Conservation (phyloP, 106 monocot species). For the Dactylorhiza incarnata region DNA sequence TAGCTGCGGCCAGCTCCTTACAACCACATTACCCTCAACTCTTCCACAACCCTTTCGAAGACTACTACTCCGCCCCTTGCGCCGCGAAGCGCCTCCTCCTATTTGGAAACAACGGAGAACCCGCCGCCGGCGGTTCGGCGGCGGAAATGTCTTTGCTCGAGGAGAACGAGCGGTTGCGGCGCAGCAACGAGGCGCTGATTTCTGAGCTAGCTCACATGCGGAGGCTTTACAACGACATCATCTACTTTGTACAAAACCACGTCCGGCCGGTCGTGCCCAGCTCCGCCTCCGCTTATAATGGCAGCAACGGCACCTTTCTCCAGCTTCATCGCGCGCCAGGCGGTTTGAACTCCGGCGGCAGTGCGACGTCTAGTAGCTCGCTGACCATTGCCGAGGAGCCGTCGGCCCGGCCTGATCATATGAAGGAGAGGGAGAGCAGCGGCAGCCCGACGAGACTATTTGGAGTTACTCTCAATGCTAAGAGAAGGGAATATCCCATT, state of each 20-base stretch:
- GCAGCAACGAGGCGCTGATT: constrained; percentile 60
- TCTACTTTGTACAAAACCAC: constrained; percentile 94
- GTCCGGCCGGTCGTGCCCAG: constrained; percentile 80
- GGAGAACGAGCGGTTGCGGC: constrained; percentile 76
- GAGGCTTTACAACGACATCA: constrained; percentile 92
- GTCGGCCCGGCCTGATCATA: background rate
- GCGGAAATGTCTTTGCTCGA: constrained; percentile 45
- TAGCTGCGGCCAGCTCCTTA: constrained; percentile 8
- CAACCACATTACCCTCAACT: constrained; percentile 1
- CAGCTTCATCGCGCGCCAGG: background rate
- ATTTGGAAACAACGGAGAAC: background rate
- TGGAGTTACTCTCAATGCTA: background rate
- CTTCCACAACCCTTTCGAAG: background rate
- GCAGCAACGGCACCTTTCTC: background rate
- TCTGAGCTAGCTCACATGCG: constrained; percentile 86
- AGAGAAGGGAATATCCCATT: constrained; percentile 3
- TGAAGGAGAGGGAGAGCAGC: constrained; percentile 18
- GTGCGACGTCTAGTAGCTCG: constrained; percentile 88
- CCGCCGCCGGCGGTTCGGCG: background rate
- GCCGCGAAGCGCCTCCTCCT: background rate
- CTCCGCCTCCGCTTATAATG: constrained; percentile 8
- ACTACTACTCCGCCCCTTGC: background rate
- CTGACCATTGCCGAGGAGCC: constrained; percentile 90
- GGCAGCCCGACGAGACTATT: constrained; percentile 30
- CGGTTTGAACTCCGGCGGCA: constrained; percentile 23